These are phyloP conservation scores for Citrus sp. DNA, from an alignment of 345 rosid genomes.

Conservation along the genomic window DNA sequence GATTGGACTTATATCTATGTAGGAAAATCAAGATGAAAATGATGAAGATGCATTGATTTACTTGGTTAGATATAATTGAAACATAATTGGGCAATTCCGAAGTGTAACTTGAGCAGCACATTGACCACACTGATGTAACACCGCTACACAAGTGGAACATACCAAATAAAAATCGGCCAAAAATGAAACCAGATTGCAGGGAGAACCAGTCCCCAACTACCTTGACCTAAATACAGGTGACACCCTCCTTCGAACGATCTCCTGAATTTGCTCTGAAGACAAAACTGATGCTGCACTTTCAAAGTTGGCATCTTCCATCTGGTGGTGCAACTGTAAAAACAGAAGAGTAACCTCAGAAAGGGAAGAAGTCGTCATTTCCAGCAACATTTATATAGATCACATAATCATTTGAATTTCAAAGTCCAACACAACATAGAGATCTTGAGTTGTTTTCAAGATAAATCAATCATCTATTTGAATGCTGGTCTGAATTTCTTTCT, in stretches of 20 bases:
- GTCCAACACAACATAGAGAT: background rate
- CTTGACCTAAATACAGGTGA: slow-evolving; percentile 57
- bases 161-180: background rate
- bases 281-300: slow-evolving; percentile 51
- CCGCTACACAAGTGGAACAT: background rate
- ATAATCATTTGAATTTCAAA: background rate
- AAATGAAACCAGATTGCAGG: background rate
- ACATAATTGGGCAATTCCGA: no score
- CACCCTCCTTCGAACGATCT: slow-evolving; percentile 53
- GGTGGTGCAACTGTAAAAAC: slow-evolving; percentile 52
- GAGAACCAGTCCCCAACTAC: slow-evolving; percentile 7
- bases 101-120: no score
- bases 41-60: background rate
- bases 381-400: background rate
- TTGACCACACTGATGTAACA: background rate
- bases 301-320: slow-evolving; percentile 56
- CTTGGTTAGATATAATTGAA: background rate
- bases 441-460: background rate
- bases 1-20: background rate
- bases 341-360: background rate
- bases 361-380: background rate
- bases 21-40: background rate
- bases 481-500: background rate
- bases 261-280: slow-evolving; percentile 60
- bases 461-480: background rate